phyloP scores from a whole-genome alignment of 2,329 filamentous ascomycete genomes.

The Botrytis deweyae region DNA sequence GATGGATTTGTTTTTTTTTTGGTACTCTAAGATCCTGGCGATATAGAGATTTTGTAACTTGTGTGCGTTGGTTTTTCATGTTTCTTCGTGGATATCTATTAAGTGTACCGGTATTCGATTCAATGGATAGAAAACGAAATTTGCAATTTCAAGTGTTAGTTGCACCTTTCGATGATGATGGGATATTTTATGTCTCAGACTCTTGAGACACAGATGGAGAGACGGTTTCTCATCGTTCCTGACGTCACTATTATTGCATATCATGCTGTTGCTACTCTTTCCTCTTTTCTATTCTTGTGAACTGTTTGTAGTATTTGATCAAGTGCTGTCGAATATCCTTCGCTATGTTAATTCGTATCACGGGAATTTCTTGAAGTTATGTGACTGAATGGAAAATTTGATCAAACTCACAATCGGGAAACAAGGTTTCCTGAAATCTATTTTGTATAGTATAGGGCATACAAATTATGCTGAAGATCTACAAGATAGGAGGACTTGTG shows the following conservation, averaged over 20 bases:
- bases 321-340: not conserved
- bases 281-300: not conserved
- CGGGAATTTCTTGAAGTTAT: not conserved
- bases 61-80: not conserved
- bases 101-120: not conserved
- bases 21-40: not conserved
- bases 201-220: no score
- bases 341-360: not conserved
- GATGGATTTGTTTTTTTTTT: not conserved
- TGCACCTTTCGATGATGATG: not conserved
- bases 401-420: not conserved
- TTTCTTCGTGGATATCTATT: not conserved
- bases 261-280: not conserved
- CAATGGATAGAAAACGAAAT: not conserved
- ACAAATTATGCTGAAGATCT: not conserved
- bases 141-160: not conserved
- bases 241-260: no score
- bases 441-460: no score
- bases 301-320: not conserved
- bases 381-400: not conserved
- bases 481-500: not conserved
- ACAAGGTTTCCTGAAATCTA: rapidly evolving
- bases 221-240: no score
- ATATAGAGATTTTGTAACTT: no score
- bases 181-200: not conserved